phyloP scores from a whole-genome alignment of 2,329 filamentous ascomycete species.

The Penicillium hesseltinei region DNA sequence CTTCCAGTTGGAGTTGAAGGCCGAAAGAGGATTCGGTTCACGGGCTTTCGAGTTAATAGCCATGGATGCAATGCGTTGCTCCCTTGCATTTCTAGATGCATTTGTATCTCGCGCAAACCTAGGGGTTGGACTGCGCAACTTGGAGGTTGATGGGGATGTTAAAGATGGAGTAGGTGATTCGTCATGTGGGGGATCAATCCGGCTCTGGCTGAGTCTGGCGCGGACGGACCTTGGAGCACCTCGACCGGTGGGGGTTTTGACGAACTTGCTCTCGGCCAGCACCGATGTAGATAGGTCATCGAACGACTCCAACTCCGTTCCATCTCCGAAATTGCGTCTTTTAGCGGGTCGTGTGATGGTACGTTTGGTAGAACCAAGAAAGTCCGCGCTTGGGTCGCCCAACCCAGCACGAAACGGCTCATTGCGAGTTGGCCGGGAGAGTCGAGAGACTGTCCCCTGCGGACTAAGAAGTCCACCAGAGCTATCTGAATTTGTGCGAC shows the following conservation, averaged over 20 bases:
- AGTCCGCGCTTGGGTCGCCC: slow-evolving; percentile 50
- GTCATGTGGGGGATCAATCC: slow-evolving; percentile 31
- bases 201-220: slow-evolving; percentile 49
- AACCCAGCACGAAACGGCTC: slow-evolving; percentile 50
- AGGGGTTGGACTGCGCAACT: slow-evolving; percentile 52
- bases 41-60: slow-evolving; percentile 37
- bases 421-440: slow-evolving; percentile 43
- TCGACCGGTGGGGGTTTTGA: slow-evolving; percentile 72
- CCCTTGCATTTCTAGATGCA: slow-evolving; percentile 63
- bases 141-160: slow-evolving; percentile 58
- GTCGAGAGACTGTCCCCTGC: slow-evolving; percentile 43
- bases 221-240: slow-evolving; percentile 64
- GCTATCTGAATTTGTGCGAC: slow-evolving; percentile 80
- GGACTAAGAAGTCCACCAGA: slow-evolving; percentile 49
- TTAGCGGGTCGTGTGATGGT: slow-evolving; percentile 71
- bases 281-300: slow-evolving; percentile 91
- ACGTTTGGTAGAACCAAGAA: slow-evolving; percentile 59
- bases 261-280: slow-evolving; percentile 74
- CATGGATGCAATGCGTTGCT: slow-evolving; percentile 55
- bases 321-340: slow-evolving; percentile 79
- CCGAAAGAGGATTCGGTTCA: slow-evolving; percentile 47
- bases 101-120: slow-evolving; percentile 67
- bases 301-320: slow-evolving; percentile 86
- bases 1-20: slow-evolving; percentile 60
- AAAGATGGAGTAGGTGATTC: slow-evolving; percentile 52